Conservation (phyloP, 129 eudicot species). For the Arctium minus region DNA sequence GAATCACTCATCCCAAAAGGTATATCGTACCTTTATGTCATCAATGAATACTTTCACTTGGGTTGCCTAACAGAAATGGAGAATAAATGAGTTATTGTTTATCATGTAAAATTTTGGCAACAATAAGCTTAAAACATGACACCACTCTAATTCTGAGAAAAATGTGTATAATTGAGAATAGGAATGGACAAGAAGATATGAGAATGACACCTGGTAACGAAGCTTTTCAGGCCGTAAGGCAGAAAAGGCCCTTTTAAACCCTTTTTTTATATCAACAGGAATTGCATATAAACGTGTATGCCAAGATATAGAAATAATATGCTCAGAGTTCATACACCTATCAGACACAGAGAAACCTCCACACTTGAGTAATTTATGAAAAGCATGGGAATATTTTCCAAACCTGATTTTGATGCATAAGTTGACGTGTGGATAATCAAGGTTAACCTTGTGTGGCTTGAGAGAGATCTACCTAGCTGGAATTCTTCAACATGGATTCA, state of each 20-base stretch:
- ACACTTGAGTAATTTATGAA: not conserved
- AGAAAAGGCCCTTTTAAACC: constrained; percentile 91
- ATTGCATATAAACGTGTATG: constrained; percentile 51
- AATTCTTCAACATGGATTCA: too few relatives aligned
- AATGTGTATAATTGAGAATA: not conserved
- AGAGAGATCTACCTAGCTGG: too few relatives aligned
- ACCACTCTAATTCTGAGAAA: not conserved
- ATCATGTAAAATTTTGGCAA: not conserved
- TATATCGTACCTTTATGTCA: constrained; percentile 64
- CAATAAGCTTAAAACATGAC: not conserved
- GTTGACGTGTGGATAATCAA: too few relatives aligned
- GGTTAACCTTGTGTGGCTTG: too few relatives aligned
- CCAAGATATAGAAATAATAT: constrained; percentile 1
- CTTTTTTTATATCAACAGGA: constrained; percentile 81
- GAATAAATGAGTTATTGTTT: not conserved
- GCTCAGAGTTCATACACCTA: not conserved
- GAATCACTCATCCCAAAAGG: constrained; percentile 88
- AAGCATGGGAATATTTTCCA: too few relatives aligned
- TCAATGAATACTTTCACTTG: constrained; percentile 73
- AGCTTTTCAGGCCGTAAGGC: constrained; percentile 95
- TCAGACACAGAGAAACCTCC: not conserved
- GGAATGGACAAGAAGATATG: constrained; percentile 3
- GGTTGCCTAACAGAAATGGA: constrained; percentile 48
- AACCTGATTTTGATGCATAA: too few relatives aligned
- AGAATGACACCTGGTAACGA: constrained; percentile 67